Evolutionary conservation across 2,329 filamentous ascomycete species (phyloP).

Genomic region (Penicillium capsulatum): DNA sequence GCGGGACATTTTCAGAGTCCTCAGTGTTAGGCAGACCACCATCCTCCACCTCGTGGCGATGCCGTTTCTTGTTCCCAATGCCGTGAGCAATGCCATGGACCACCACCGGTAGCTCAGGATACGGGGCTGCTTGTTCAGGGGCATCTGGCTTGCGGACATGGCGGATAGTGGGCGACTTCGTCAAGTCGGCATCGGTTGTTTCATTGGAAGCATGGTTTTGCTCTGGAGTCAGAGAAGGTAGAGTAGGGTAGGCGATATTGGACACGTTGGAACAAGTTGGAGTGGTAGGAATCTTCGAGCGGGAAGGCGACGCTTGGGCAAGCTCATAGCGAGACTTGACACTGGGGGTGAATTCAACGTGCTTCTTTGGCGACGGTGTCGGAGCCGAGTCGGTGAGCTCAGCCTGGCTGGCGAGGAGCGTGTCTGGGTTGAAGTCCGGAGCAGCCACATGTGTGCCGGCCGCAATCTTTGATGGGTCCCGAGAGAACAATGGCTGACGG

Average conservation of each 20-base stretch:
- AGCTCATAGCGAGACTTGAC: slow-evolving; percentile 50
- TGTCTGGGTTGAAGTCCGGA: slow-evolving; percentile 46
- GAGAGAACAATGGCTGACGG: slow-evolving; percentile 56
- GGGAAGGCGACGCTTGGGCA: slow-evolving; percentile 39
- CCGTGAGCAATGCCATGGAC: slow-evolving; percentile 41
- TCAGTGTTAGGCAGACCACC: slow-evolving; percentile 16
- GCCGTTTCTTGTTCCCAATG: slow-evolving; percentile 40
- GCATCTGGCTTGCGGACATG: slow-evolving; percentile 36
- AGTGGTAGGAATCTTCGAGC: slow-evolving; percentile 36
- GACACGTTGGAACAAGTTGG: slow-evolving; percentile 21
- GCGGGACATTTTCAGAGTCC: slow-evolving; percentile 34
- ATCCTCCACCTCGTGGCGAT: slow-evolving; percentile 32
- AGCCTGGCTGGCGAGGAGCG: slow-evolving; percentile 42
- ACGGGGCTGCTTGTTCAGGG: slow-evolving; percentile 12
- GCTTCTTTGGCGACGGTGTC: slow-evolving; percentile 71
- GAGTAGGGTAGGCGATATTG: slow-evolving; percentile 36
- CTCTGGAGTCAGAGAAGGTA: slow-evolving; percentile 38
- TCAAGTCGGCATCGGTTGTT: slow-evolving; percentile 8
- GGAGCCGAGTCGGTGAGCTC: slow-evolving; percentile 41
- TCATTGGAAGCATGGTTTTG: slow-evolving; percentile 17
- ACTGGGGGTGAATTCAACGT: slow-evolving; percentile 73
- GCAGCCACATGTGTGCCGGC: slow-evolving; percentile 53
- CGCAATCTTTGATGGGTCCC: slow-evolving; percentile 56
- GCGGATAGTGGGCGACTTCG: slow-evolving; percentile 37
- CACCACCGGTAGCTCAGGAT: slow-evolving; percentile 34